Conservation (phyloP, 1,284 basidiomycete genomes). For the Ganoderma boninense region DNA sequence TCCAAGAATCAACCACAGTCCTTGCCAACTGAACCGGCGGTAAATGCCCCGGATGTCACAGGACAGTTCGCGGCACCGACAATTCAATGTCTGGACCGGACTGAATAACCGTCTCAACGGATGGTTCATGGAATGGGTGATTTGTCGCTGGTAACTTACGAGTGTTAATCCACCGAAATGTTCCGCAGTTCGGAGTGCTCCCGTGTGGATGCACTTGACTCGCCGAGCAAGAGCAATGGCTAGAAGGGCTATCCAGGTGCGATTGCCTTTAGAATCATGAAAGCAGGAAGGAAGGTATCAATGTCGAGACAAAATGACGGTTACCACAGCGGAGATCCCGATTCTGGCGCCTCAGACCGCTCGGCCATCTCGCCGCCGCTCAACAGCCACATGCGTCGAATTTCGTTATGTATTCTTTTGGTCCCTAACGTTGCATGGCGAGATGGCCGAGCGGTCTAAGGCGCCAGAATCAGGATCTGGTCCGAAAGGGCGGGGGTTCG, state of each 20-base stretch:
- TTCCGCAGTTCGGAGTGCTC: no score
- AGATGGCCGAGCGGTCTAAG: conserved; percentile 33
- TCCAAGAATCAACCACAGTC: background rate
- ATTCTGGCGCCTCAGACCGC: conserved; percentile 33
- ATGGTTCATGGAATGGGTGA: no score
- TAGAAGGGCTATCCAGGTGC: no score
- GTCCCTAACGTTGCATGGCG: background rate
- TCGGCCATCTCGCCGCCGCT: conserved; percentile 19
- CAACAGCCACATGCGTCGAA: no score
- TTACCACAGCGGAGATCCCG: conserved; percentile 28
- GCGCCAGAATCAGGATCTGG: conserved; percentile 38
- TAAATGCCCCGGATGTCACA: background rate
- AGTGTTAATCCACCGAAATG: no score
- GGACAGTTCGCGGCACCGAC: background rate
- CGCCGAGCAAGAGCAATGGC: no score
- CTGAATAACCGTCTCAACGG: no score
- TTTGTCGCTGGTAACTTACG: no score
- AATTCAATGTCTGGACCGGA: background rate
- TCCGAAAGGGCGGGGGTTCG: conserved; percentile 53
- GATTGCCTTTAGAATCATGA: no score
- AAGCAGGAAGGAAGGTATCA: no score
- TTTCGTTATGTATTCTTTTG: no score
- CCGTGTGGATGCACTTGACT: no score
- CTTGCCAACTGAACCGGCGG: background rate
- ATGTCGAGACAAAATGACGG: background rate